These are phyloP conservation scores for Amanita subjunquillea DNA, from an alignment of 768 basidiomycete genomes.

Conservation along the genomic window DNA sequence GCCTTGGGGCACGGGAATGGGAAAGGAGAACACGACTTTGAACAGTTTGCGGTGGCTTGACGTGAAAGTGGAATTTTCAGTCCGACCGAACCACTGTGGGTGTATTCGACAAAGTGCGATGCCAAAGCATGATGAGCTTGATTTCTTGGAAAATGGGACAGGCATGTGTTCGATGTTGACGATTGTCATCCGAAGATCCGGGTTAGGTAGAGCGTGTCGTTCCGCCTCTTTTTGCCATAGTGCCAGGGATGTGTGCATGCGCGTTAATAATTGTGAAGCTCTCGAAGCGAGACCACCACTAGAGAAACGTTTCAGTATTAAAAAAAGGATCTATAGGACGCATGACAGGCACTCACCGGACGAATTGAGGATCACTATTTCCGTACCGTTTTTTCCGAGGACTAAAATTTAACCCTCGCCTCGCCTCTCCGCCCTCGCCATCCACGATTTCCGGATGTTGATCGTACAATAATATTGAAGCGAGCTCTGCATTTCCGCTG, in stretches of 20 bases:
- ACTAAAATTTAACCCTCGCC: constrained; percentile 40
- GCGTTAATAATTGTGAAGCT: constrained; percentile 26
- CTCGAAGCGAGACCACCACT: constrained; percentile 43
- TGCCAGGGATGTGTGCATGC: constrained; percentile 27
- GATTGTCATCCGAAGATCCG: constrained; percentile 2
- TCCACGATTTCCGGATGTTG: constrained; percentile 25
- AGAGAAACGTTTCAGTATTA: background rate
- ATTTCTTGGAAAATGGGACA: background rate
- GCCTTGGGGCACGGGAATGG: background rate
- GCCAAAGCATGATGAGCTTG: background rate
- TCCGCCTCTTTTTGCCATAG: constrained; percentile 41
- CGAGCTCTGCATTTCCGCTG: constrained; percentile 24
- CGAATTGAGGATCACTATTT: constrained; percentile 25
- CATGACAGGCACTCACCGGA: constrained; percentile 22
- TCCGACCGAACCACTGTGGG: background rate
- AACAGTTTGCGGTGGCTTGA: background rate
- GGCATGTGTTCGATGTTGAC: constrained; percentile 1
- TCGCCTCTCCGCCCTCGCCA: constrained; percentile 16
- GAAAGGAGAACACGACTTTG: constrained; percentile 1
- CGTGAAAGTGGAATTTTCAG: background rate
- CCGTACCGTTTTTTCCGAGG: constrained; percentile 35
- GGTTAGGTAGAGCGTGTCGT: background rate
- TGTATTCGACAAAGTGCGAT: constrained; percentile 5
- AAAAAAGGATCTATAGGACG: no score
- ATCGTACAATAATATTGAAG: constrained; percentile 43